Base-by-base conservation (phyloP, 495 filamentous ascomycete genomes). In the Penicillium silybi region DNA sequence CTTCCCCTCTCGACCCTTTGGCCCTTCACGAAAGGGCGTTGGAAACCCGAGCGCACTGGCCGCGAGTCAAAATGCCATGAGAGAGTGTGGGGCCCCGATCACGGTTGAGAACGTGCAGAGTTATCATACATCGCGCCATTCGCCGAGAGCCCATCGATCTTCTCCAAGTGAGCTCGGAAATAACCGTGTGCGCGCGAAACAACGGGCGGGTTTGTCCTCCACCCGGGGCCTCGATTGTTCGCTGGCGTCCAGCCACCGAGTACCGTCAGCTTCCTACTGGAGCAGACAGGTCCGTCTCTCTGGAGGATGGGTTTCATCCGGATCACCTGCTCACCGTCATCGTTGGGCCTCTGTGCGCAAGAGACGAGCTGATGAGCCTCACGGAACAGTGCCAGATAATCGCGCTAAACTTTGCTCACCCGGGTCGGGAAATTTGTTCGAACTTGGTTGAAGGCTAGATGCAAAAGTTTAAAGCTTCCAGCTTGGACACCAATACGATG, bases 141-240 rank as follows among this genome's bases (percentile, higher is more conserved):
- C 44, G 46, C 40, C 47, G 43, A 51, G 15, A 19, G 23, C 38
- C 23, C 35, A 44, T 29, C 41, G 18, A 44, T 37, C 23, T 44
- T 44, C 20, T 4, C 20, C 19, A 17, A 39, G 17, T 42, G 38
- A 45, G 32, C 40, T 53, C 43, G 52, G 58, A 38, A 61, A 54
- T 50, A 40, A 61, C 54, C 54, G 46, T 46, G 48, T 58, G 49
- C 41, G 10, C 10, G 5, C 15, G 44, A 39, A 26, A 18, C 19
- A 42, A 46, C 46, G 46, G 16, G 3, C 27, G 35, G 46, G 35
- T 13, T 10, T 37, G 16, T 19, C 22, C 56, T 48, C 39, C 35
- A 9, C 37, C 17, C 26, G n/a, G 39, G 60, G 61, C 37, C 50
- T 61, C 52, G 61, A 58, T 58, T 44, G 41, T 45, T 56, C 47